Evolutionary conservation across 2,329 filamentous ascomycete species (phyloP).

Genomic region (Colletotrichum destructivum): DNA sequence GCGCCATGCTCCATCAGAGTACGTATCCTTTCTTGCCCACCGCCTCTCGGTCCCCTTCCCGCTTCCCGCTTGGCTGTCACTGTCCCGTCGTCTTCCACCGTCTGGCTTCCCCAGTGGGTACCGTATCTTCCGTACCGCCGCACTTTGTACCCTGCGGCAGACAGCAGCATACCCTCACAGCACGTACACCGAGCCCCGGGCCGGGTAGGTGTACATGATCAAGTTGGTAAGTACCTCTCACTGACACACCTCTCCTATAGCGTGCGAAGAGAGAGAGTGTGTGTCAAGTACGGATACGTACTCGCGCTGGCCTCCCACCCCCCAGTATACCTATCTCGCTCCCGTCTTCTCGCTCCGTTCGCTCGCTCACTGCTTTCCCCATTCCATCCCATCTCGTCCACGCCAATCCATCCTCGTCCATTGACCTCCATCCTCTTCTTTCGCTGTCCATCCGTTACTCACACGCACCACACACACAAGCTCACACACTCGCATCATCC

Average conservation of each 20-base stretch:
- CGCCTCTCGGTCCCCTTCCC: constrained; percentile 39
- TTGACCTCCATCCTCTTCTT: constrained; percentile 45
- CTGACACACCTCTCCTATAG: constrained; percentile 2
- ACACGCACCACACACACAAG: constrained; percentile 12
- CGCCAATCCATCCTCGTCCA: constrained; percentile 43
- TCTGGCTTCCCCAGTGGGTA: background rate
- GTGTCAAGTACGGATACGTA: constrained; percentile 28
- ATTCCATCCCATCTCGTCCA: constrained; percentile 46
- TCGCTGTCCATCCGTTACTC: constrained; percentile 48
- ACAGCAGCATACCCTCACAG: background rate
- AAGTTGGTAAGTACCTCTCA: constrained; percentile 1
- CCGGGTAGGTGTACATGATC: background rate
- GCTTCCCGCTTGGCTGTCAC: background rate
- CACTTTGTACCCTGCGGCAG: background rate
- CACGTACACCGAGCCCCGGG: background rate
- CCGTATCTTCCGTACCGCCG: constrained; percentile 5
- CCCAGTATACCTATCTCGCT: constrained; percentile 44
- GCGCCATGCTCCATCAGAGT: constrained; percentile 24
- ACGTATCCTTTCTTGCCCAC: constrained; percentile 24
- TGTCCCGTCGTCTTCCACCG: background rate
- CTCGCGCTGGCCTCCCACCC: constrained; percentile 50
- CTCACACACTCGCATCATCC: constrained; percentile 42
- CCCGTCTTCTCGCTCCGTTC: constrained; percentile 47
- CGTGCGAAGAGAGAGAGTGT: constrained; percentile 1
- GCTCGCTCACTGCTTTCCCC: constrained; percentile 41